phyloP scores from a whole-genome alignment of 805 yeast genomes.

The Metschnikowia arizonensis region DNA sequence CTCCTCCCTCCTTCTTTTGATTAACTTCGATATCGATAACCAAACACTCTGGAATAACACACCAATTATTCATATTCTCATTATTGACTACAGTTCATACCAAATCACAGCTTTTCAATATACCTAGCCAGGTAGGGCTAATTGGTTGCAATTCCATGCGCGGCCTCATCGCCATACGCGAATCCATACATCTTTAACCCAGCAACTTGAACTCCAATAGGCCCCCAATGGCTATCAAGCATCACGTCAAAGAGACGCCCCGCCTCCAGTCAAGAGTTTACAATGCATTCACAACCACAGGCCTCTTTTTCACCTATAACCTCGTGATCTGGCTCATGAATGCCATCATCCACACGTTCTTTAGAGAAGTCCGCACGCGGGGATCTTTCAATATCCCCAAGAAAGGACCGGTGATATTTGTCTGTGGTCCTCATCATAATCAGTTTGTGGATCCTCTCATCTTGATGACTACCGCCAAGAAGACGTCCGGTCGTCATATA shows the following conservation, averaged over 20 bases:
- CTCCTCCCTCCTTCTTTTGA: too few species aligned
- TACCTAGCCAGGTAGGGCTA: too few species aligned
- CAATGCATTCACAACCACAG: neutral
- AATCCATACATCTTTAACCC: neutral
- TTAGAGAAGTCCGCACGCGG: constrained; percentile 36
- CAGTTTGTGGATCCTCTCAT: constrained; percentile 40
- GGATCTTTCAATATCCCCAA: constrained; percentile 39
- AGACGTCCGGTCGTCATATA: constrained; percentile 28
- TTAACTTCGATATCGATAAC: too few species aligned
- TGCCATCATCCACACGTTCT: constrained; percentile 36
- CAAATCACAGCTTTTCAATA: too few species aligned
- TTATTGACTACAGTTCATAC: too few species aligned
- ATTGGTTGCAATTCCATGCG: neutral
- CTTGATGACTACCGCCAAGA: constrained; percentile 34
- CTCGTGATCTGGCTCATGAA: constrained; percentile 31
- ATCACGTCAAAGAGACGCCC: too few species aligned
- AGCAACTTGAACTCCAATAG: neutral
- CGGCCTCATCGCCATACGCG: neutral
- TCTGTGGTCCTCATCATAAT: constrained; percentile 43
- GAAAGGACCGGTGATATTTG: constrained; percentile 36
- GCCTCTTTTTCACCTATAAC: constrained; percentile 22
- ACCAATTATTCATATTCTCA: too few species aligned
- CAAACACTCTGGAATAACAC: too few species aligned
- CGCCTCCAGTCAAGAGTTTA: neutral
- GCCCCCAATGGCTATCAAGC: neutral